Evolutionary conservation across 352 stramenopile genomes (phyloP).

Genomic region (Salisapilia sapeloensis): DNA sequence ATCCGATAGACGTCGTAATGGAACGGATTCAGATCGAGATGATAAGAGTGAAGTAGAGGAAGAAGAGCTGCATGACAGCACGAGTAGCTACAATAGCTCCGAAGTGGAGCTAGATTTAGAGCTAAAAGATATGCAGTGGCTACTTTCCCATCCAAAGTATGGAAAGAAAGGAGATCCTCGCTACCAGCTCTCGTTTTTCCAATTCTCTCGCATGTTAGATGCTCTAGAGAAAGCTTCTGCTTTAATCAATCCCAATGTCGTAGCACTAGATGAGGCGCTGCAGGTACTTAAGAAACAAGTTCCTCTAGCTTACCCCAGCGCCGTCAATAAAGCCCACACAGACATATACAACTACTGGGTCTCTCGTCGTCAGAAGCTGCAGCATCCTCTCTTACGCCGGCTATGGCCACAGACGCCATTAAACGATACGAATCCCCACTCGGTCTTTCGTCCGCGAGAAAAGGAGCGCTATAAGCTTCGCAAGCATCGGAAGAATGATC

Average conservation of each 20-base stretch:
- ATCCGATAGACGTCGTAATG: conserved; percentile 1
- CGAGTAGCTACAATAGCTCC: too few relatives aligned
- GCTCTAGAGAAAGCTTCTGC: conserved; percentile 73
- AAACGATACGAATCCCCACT: conserved; percentile 96
- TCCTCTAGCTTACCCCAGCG: too few relatives aligned
- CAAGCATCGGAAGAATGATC: conserved; percentile 93
- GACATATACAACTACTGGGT: conserved; percentile 95
- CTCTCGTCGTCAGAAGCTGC: conserved; percentile 82
- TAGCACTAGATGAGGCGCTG: conserved; percentile 55
- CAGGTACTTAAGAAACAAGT: conserved; percentile 56
- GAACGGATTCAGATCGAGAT: conserved; percentile 4
- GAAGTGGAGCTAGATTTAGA: conserved; percentile 63
- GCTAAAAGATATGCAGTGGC: conserved; percentile 78
- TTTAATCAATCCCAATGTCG: conserved; percentile 56
- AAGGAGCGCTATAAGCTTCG: conserved; percentile 95
- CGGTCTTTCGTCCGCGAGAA: conserved; percentile 95
- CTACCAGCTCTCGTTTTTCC: conserved; percentile 50
- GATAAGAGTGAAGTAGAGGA: not conserved
- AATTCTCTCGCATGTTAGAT: conserved; percentile 72
- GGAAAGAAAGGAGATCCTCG: conserved; percentile 59
- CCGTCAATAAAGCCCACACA: conserved; percentile 46
- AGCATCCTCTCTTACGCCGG: conserved; percentile 86
- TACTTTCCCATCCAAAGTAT: conserved; percentile 68
- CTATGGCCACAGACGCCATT: conserved; percentile 92
- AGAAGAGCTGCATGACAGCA: not conserved